Evolutionary conservation across 495 filamentous ascomycete species (phyloP), one percentile per base, ranked within the genome.

Genomic region (Chaetomium fimeti): DNA sequence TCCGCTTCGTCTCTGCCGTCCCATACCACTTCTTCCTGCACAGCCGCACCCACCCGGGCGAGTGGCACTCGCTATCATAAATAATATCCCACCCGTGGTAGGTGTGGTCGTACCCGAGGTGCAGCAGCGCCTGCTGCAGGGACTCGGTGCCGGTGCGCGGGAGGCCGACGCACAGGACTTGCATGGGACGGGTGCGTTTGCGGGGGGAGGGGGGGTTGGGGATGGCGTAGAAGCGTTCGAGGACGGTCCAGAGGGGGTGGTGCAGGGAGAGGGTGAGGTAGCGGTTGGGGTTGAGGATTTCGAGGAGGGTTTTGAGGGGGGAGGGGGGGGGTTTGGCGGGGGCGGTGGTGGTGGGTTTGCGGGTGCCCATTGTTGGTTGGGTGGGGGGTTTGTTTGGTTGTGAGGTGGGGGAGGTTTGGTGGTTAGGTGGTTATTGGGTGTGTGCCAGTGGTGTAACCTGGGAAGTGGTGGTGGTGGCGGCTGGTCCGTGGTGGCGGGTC

Each of bases 41-140:
- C 16, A 77, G 60, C 28, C 16, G 28, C 11, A 67, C 67, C 72
- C 71, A 89, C 74, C 85, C 84, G 2, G 82, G 70, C 51, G 81
- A 83, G 68, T 87, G 84, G 0, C 79, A 81, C 8, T 83, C 82
- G 69, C 86, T 82, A 73, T 87, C 84, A 60, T 88, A 79, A 60
- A 81, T 80, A 60, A 83, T 81, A 60, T 83, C 84, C 67, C 86
- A 87, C 77, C 87, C 87, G 77, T 89, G 86, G 79, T 88, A 88
- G 66, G 79, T 84, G 73, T 85, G 81, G 62, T 78, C 69, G 74
- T 86, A 88, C 28, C 86, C 86, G 22, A 89, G 79, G 42, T 81
- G 75, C 60, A 84, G 77, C 13, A 89, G 76, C 16, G 85, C 87
- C 57, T 81, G 82, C 56, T 83, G 82, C 22, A 88, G 79, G 29